phyloP scores from a whole-genome alignment of 2,329 filamentous ascomycete genomes.

The Aspergillus bombycis region DNA sequence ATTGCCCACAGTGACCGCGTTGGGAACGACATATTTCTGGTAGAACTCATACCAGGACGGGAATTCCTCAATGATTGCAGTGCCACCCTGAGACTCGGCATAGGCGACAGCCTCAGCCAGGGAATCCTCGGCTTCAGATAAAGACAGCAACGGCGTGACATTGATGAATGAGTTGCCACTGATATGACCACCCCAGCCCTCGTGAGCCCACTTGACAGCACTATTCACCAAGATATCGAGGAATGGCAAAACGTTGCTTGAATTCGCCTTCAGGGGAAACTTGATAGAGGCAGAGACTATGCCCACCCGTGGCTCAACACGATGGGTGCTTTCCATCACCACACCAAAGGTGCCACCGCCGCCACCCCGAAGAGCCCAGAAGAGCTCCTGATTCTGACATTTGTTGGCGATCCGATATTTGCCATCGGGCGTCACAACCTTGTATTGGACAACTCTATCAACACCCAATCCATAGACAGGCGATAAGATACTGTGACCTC shows the following conservation, averaged over 20 bases:
- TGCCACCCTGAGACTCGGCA: slow-evolving; percentile 16
- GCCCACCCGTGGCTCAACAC: slow-evolving; percentile 15
- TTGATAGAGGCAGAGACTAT: slow-evolving; percentile 18
- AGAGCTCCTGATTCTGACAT: slow-evolving; percentile 23
- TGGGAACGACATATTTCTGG: slow-evolving; percentile 19
- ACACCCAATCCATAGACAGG: slow-evolving; percentile 32
- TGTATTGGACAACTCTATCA: slow-evolving; percentile 33
- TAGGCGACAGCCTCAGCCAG: slow-evolving; percentile 14
- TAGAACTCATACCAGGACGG: slow-evolving; percentile 24
- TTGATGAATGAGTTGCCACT: slow-evolving; percentile 21
- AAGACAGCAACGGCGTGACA: slow-evolving; percentile 18
- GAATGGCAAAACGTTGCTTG: slow-evolving; percentile 22
- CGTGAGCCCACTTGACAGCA: slow-evolving; percentile 22
- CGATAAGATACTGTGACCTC: slow-evolving; percentile 33
- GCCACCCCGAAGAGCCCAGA: slow-evolving; percentile 19
- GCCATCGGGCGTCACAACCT: slow-evolving; percentile 28
- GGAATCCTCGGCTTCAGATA: slow-evolving; percentile 18
- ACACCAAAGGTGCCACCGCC: slow-evolving; percentile 22
- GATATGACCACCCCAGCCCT: slow-evolving; percentile 29
- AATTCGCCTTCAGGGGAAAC: slow-evolving; percentile 16
- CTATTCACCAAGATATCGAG: slow-evolving; percentile 28
- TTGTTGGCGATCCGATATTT: slow-evolving; percentile 19
- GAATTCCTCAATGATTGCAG: slow-evolving; percentile 19
- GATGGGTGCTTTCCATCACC: slow-evolving; percentile 19
- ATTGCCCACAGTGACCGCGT: slow-evolving; percentile 20